Percentiles rank a stretch among this genome's conserved stretches.
Conservation (phyloP, 805 yeast genomes). For the Myxozyma neotropica region DNA sequence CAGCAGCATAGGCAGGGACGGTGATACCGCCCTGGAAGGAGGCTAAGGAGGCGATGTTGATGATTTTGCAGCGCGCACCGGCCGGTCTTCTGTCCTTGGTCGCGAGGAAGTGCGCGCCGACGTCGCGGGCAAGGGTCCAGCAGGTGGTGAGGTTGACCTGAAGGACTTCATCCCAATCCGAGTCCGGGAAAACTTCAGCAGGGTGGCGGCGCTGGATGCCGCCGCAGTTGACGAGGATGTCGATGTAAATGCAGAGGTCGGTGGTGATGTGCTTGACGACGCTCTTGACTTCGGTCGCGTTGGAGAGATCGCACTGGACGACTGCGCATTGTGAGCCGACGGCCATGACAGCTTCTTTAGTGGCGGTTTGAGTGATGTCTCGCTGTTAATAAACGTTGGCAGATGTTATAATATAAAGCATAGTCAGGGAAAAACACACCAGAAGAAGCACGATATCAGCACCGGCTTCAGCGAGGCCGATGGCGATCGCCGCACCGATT, state of each 20-base stretch:
- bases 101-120: slow-evolving; percentile 46
- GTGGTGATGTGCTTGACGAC: slow-evolving; percentile 42
- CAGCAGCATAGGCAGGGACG: slow-evolving; percentile 48
- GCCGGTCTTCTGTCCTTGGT: slow-evolving; percentile 30
- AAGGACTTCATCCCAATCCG: slow-evolving; percentile 46
- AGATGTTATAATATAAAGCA: neutral
- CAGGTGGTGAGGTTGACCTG: slow-evolving; percentile 49
- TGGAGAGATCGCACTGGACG: slow-evolving; percentile 36
- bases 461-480: slow-evolving; percentile 53
- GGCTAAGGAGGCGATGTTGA: slow-evolving; percentile 49
- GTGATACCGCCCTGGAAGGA: slow-evolving; percentile 49
- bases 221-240: slow-evolving; percentile 50
- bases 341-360: slow-evolving; percentile 38
- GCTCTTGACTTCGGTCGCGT: slow-evolving; percentile 40
- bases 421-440: neutral
- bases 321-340: slow-evolving; percentile 38
- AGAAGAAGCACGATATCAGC: slow-evolving; percentile 48
- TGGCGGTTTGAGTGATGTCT: slow-evolving; percentile 40
- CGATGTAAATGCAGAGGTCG: slow-evolving; percentile 42
- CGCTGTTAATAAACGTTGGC: slow-evolving; percentile 39
- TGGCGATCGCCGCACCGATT: slow-evolving; percentile 61
- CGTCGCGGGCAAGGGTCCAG: slow-evolving; percentile 44
- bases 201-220: slow-evolving; percentile 45
- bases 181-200: slow-evolving; percentile 45
- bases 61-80: slow-evolving; percentile 46